phyloP scores from a whole-genome alignment of 352 stramenopile genomes.

The Pythium rishiriense region DNA sequence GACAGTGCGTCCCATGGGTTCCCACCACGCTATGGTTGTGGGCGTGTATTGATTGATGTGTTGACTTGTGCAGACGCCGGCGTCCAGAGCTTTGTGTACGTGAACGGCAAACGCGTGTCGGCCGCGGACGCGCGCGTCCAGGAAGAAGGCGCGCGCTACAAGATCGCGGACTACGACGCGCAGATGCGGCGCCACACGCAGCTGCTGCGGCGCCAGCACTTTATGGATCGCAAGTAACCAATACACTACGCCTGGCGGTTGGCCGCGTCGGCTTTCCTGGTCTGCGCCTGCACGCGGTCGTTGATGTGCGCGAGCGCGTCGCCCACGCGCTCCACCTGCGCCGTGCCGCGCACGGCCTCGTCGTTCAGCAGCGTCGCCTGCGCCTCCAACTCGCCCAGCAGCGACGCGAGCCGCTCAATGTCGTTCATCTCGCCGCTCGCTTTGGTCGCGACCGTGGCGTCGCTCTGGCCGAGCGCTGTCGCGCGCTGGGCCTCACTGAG shows the following conservation, averaged over 20 bases:
- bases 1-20: slow-evolving; percentile 35
- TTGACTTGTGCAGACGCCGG: slow-evolving; percentile 42
- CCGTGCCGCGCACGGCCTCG: slow-evolving; percentile 63
- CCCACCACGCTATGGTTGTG: no score
- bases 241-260: slow-evolving; percentile 26
- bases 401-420: slow-evolving; percentile 57
- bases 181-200: slow-evolving; percentile 75
- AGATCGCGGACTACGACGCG: slow-evolving; percentile 67
- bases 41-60: neutral
- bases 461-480: slow-evolving; percentile 18
- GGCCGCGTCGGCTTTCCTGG: slow-evolving; percentile 52
- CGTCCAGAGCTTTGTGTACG: slow-evolving; percentile 82
- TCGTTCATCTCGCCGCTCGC: slow-evolving; percentile 39
- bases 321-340: slow-evolving; percentile 75
- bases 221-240: slow-evolving; percentile 76
- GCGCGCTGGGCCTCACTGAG: slow-evolving; percentile 8
- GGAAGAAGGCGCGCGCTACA: slow-evolving; percentile 66
- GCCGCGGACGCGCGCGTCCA: slow-evolving; percentile 27
- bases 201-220: slow-evolving; percentile 81
- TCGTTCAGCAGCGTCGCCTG: slow-evolving; percentile 68
- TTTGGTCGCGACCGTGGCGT: neutral
- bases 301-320: slow-evolving; percentile 67
- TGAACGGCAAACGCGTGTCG: slow-evolving; percentile 74
- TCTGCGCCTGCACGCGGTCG: slow-evolving; percentile 68
- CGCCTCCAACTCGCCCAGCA: slow-evolving; percentile 68